phyloP scores from a whole-genome alignment of 371 early-diverging fungal species.

The Syncephalastrum racemosum region DNA sequence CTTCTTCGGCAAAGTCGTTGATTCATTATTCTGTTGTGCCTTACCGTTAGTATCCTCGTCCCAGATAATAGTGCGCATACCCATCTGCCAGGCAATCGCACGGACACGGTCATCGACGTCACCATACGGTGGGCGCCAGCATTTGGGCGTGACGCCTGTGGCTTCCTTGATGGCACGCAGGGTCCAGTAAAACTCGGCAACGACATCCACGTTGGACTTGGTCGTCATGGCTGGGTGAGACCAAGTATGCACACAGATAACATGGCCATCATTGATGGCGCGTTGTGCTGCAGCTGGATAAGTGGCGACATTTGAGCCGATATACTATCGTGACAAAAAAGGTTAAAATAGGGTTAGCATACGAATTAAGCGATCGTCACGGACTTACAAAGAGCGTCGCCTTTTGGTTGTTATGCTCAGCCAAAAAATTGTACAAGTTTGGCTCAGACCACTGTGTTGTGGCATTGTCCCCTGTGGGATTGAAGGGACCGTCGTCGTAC shows the following conservation, averaged over 20 bases:
- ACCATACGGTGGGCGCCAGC: conserved; percentile 56
- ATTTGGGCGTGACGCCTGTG: conserved; percentile 50
- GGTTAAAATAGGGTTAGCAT: no score
- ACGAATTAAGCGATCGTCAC: not conserved
- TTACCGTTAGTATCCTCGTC: conserved; percentile 35
- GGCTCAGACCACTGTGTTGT: conserved; percentile 40
- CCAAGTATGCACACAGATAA: conserved; percentile 58
- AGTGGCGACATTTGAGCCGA: conserved; percentile 48
- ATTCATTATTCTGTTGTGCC: no score
- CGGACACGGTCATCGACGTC: conserved; percentile 59
- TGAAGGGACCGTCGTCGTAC: conserved; percentile 51
- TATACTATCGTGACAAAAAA: conserved; percentile 24
- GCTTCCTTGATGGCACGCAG: conserved; percentile 54
- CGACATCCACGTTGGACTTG: conserved; percentile 49
- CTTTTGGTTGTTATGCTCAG: conserved; percentile 24
- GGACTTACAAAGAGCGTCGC: conserved; percentile 28
- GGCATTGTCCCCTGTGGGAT: conserved; percentile 24
- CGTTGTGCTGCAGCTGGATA: conserved; percentile 47
- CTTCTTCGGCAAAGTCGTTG: no score
- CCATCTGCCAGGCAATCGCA: conserved; percentile 54
- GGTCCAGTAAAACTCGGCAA: conserved; percentile 60
- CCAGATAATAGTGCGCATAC: conserved; percentile 46
- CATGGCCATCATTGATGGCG: conserved; percentile 50
- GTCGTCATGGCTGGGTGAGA: conserved; percentile 60
- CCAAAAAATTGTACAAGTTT: conserved; percentile 46